Conservation (phyloP, 495 filamentous ascomycete species). For the Astrothelium macrocarpum region DNA sequence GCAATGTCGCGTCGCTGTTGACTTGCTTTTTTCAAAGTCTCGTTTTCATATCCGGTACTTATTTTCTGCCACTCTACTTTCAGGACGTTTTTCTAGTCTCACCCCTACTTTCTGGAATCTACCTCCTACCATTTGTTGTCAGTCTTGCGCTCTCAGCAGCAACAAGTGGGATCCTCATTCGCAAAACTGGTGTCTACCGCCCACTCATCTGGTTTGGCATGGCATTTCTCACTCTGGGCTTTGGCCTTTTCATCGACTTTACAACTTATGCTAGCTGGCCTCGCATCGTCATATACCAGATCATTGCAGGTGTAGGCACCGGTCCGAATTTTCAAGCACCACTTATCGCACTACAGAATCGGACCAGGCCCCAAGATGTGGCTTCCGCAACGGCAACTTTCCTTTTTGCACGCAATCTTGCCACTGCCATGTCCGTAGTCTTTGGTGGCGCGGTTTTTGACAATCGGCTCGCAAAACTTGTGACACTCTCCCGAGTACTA, state of each 20-base stretch:
- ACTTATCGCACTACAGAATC: constrained; percentile 66
- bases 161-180: constrained; percentile 57
- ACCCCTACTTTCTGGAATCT: constrained; percentile 69
- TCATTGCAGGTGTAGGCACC: constrained; percentile 56
- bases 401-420: constrained; percentile 63
- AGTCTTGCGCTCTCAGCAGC: constrained; percentile 58
- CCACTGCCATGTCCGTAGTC: constrained; percentile 61
- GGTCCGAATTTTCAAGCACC: constrained; percentile 65
- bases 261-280: constrained; percentile 40
- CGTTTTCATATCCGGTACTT: constrained; percentile 63
- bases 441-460: constrained; percentile 78
- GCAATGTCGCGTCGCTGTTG: constrained; percentile 48
- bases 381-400: constrained; percentile 70
- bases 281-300: constrained; percentile 54
- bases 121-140: constrained; percentile 65
- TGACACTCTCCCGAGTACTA: constrained; percentile 20
- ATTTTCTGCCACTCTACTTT: constrained; percentile 66
- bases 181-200: constrained; percentile 54
- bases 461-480: constrained; percentile 39
- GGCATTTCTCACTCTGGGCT: constrained; percentile 51
- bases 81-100: constrained; percentile 54
- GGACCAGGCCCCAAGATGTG: constrained; percentile 56
- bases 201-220: constrained; percentile 47
- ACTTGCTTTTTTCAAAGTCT: constrained; percentile 57
- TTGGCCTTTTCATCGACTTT: constrained; percentile 56